Percentiles rank a stretch among this genome's conserved stretches.
These are phyloP conservation scores for Boletus vinaceobasis DNA, from an alignment of 768 basidiomycete genomes.

Conservation along the genomic window DNA sequence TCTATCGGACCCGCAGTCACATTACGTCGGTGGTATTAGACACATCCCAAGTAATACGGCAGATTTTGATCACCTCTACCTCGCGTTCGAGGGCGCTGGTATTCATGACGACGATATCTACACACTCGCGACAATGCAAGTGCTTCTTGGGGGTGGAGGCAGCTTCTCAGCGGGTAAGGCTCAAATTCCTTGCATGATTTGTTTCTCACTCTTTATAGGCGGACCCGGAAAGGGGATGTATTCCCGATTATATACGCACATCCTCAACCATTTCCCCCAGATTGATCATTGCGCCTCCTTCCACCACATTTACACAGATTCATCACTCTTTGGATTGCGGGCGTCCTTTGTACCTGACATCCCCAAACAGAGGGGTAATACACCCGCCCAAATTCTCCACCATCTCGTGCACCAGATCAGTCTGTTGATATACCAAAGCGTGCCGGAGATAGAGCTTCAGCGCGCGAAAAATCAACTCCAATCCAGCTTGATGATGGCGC, in stretches of 20 bases:
- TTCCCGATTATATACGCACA: slow-evolving; percentile 91
- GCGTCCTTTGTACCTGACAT: slow-evolving; percentile 75
- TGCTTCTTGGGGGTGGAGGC: slow-evolving; percentile 92
- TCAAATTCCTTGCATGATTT: background rate
- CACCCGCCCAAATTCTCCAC: slow-evolving; percentile 68
- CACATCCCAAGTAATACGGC: slow-evolving; percentile 58
- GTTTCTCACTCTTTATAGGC: slow-evolving; percentile 40
- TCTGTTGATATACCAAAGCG: slow-evolving; percentile 65
- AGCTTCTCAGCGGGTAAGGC: slow-evolving; percentile 85
- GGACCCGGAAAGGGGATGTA: slow-evolving; percentile 99
- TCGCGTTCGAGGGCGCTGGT: slow-evolving; percentile 88
- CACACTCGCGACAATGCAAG: slow-evolving; percentile 89
- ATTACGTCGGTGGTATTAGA: slow-evolving; percentile 83
- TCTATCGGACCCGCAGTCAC: slow-evolving; percentile 34
- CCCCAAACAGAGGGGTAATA: slow-evolving; percentile 56
- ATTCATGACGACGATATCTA: slow-evolving; percentile 93
- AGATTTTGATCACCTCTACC: slow-evolving; percentile 90
- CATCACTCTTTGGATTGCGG: slow-evolving; percentile 88
- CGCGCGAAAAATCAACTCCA: slow-evolving; percentile 96
- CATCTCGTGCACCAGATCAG: slow-evolving; percentile 88
- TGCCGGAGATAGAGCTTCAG: slow-evolving; percentile 66
- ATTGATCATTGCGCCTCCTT: slow-evolving; percentile 95
- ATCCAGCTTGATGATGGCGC: slow-evolving; percentile 88
- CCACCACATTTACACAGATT: slow-evolving; percentile 96
- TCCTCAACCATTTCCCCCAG: slow-evolving; percentile 90